Evolutionary conservation across 2,329 filamentous ascomycete genomes (phyloP), one percentile per base, ranked within the genome.

Genomic region (Epichloe uncinata): DNA sequence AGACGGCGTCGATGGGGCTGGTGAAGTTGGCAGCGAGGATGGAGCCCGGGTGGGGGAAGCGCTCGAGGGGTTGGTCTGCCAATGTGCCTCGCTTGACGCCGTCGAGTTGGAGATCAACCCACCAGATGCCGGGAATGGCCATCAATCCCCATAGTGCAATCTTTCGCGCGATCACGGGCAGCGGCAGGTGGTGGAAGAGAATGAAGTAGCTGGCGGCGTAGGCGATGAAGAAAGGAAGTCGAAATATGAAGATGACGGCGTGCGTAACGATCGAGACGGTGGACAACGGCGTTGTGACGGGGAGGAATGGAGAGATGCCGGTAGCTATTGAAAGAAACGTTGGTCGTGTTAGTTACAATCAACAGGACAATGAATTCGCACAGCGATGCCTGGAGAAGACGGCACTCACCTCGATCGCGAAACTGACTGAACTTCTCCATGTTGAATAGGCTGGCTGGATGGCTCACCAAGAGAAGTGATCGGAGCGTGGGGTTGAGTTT

Each of bases 341-440:
- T 40, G 40, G 11, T 43, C 37, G 7, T 45, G 37, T 40, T 6
- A 48, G 46, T 41, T 41, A 36, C 5, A 13, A 30, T 38, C n/a
- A 15, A 9, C 11, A 13, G 7, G 16, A 36, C 9, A 9, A 40
- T 3, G 2, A 2, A 4, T 20, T 22, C 16, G 37, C 38, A 13
- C 13, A 30, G 18, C 43, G 9, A 16, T 8, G 15, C 15, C 22
- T 26, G 20, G 3, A 13, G 8, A 15, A 12, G 13, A 11, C 4
- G 38, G 9, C 15, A 30, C 50, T 45, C 36, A 87, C 89, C 89
- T 80, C 85, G 81, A 69, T 96, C 90, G 60, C 90, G 83, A 63
- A 87, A 96, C 66, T 95, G 88, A 51, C 87, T 91, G 66, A 87
- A 96, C 67, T 94, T 95, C 73, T 96, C 90, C 90, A 96, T 96